Conservation (phyloP, 176 grass and related monocot genomes). For the Carex myosuroides region DNA sequence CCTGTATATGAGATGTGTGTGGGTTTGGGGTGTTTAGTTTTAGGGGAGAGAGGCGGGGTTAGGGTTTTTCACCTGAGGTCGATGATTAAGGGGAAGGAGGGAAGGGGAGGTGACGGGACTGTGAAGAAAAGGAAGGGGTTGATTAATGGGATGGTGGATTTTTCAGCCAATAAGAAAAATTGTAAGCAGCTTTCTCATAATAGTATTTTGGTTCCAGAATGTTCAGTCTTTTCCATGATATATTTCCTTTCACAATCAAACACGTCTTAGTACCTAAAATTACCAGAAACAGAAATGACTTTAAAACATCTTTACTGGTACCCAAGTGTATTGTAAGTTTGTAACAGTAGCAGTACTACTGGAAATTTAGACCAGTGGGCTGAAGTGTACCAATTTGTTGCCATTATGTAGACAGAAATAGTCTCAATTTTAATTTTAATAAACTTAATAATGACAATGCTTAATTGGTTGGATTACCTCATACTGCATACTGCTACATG, state of each 20-base stretch:
- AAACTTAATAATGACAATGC: background rate
- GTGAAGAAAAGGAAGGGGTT: conserved; percentile 34
- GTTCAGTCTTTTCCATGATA: background rate
- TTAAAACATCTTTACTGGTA: background rate
- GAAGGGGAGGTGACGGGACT: conserved; percentile 20
- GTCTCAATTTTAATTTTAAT: background rate
- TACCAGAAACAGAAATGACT: background rate
- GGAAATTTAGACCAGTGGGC: background rate
- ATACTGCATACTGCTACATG: background rate
- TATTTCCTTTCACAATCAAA: background rate
- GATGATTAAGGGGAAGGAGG: conserved; percentile 55
- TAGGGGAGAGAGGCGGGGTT: conserved; percentile 70
- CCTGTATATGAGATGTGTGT: conserved; percentile 67
- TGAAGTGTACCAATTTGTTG: too few relatives aligned
- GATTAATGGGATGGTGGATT: conserved; percentile 39
- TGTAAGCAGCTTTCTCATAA: conserved; percentile 30
- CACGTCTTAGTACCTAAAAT: background rate
- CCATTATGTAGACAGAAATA: background rate
- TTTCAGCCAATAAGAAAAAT: conserved; percentile 18
- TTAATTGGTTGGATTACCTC: background rate
- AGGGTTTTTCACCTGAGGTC: conserved; percentile 52
- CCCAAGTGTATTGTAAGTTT: too few relatives aligned
- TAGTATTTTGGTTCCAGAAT: conserved; percentile 9
- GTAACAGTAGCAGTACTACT: background rate
- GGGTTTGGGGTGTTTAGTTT: conserved; percentile 54